Base-by-base conservation (phyloP, 192 early-diverging fungal genomes). In the Spizellomyces punctatus region DNA sequence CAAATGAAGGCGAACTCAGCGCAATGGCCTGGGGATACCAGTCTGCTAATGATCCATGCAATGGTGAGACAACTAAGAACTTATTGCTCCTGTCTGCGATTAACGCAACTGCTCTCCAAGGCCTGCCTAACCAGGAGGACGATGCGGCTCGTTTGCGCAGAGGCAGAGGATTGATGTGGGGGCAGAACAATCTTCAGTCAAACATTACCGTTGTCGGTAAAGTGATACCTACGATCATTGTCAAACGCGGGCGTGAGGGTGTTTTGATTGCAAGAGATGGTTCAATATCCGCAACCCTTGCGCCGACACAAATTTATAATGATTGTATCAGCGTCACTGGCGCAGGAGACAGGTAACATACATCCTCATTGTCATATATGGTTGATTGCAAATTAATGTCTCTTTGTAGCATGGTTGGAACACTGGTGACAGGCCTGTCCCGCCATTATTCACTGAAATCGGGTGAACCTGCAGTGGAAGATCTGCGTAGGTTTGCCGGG, bases 241-340 rank as follows among this genome's bases (percentile, higher is more conserved):
- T 91, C 67, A 95, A 92, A 65, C 74, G 91, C 7, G 94, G 94
- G 12, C 59, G 82, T 7, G 72, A 88, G 16, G 94, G 94, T 22
- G 86, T 81, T 9, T 55, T 82, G 10, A 67, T 86, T 3, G 67
- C 79, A 14, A 69, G 78, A 63, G 65, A 73, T 7, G 27, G 54
- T 59, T 49, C 21, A 27, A 17, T 49, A 9, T 22, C 8, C 49
- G 48, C 59, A 64, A 64, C 41, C 67, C 78, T 16, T 66, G 77
- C 36, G 47, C 58, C 9, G 55, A 83, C 42, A 41, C 58, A 6
- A 19, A 64, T 7, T 49, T 63, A 21, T 10, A 57, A 44, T 5
- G 62, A 80, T 10, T 73, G 85, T 55, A 77, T 84, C 47, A 90
- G 85, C 74, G 91, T 92, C 2, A 91, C 89, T n/a, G 92, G 92